Base-by-base conservation (phyloP, 306 rosid genomes). In the Cucurbita argyrosperma region DNA sequence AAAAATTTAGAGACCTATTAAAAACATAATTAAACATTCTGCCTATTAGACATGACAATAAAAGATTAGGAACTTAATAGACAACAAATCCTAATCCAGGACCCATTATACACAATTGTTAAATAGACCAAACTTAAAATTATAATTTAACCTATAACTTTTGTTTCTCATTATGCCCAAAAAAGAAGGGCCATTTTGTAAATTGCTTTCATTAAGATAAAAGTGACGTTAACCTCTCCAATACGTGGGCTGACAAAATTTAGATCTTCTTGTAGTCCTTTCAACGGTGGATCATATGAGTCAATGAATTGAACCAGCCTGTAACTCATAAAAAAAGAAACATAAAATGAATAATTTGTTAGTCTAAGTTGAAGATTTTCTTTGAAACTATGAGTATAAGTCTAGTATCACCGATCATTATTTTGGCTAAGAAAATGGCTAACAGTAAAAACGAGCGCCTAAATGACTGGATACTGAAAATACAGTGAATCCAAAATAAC, bases 241-340 rank as follows among this genome's bases (percentile, higher is more conserved):
- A 94, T 94, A 64, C 99, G 95, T 53, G 97, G 99, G 89, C 99
- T 90, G 81, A 94, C 99, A 82, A 91, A 91, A 84, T 91, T 94
- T 50, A 94, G 85, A 80, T 94, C 99, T 82, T 94, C 99, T 54
- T 94, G 96, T 79, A 94, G 83, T 71, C 99, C 99, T 91, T 89
- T 94, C 74, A 88, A 46, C 7, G 97, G 99, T 68, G 97, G 99
- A 79, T 94, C 99, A 70, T 94, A 94, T 61, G 96, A 84, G 85
- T 91, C 99, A 62, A 94, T 84, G 83, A 88, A 94, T 60, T 90
- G 97, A 84, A 91, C 89, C 92, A 94, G 82, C 80, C 99, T 94
- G 87, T 49, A 72, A 85, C 71, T 58, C 72, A 70, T 77, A 12
- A 47, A 11, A 11, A 11, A 75, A 79, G 76, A 84, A 37, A 65